Evolutionary conservation across 2,329 filamentous ascomycete genomes (phyloP).

Genomic region (Botrytis porri): DNA sequence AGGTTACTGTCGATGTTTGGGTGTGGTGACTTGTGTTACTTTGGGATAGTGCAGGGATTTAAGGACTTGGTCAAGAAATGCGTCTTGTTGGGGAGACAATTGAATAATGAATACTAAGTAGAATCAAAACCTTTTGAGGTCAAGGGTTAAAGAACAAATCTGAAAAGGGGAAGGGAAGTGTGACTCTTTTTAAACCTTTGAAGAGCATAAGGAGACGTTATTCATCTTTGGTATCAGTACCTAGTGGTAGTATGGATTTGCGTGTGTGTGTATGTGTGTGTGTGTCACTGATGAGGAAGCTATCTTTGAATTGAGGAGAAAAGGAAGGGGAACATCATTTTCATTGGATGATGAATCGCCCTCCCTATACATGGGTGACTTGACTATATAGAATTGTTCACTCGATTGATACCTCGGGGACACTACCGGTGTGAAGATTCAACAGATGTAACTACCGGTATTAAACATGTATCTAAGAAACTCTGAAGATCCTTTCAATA

Average conservation of each 20-base stretch:
- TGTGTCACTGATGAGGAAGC: slow-evolving; percentile 10
- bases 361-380: neutral
- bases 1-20: neutral
- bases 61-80: neutral
- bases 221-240: neutral
- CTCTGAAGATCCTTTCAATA: neutral
- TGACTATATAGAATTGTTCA: neutral
- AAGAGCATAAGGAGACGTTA: neutral
- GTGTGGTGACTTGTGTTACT: neutral
- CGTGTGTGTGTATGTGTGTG: neutral
- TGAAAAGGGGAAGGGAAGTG: slow-evolving; percentile 10
- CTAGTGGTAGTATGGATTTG: neutral
- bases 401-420: neutral
- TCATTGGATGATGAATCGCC: neutral
- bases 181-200: slow-evolving; percentile 7
- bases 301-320: neutral
- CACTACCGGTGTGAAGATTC: neutral
- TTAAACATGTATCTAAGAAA: neutral
- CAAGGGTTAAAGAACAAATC: slow-evolving; percentile 8
- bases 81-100: neutral
- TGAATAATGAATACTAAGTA: neutral
- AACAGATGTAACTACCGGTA: neutral
- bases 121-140: slow-evolving; percentile 3
- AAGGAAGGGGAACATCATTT: neutral
- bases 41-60: neutral